Evolutionary conservation across 306 rosid species (phyloP).

Genomic region (Cicer chorassanicum): DNA sequence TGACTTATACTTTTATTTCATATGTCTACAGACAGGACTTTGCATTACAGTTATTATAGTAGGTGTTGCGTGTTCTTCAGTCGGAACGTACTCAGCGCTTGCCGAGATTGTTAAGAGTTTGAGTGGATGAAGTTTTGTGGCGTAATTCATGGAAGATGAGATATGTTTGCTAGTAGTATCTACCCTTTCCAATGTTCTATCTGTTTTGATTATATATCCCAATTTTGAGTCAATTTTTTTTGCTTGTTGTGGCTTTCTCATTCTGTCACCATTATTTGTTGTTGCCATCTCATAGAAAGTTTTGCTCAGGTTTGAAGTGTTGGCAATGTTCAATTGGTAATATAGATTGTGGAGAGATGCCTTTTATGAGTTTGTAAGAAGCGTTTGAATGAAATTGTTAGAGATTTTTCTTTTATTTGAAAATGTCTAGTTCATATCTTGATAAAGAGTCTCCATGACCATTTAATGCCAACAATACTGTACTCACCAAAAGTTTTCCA

Average conservation of each 20-base stretch:
- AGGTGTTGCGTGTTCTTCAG: conserved; percentile 59
- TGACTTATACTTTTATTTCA: conserved; percentile 10
- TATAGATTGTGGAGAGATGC: conserved; percentile 31
- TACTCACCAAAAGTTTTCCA: too few species aligned
- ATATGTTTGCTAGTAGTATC: conserved; percentile 6
- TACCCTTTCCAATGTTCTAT: conserved; percentile 22
- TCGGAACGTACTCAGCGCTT: conserved; percentile 85
- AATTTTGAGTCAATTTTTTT: conserved; percentile 44
- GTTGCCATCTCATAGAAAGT: conserved; percentile 35
- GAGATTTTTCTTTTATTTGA: background rate
- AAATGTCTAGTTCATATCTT: conserved; percentile 23
- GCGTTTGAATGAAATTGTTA: conserved; percentile 2
- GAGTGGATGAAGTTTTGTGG: conserved; percentile 52
- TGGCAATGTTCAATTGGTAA: background rate
- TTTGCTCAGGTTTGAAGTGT: conserved; percentile 41
- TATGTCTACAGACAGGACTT: conserved; percentile 55
- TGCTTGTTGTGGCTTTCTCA: background rate
- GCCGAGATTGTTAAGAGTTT: conserved; percentile 65
- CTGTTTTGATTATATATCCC: conserved; percentile 34
- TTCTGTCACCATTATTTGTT: conserved; percentile 35
- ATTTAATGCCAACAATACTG: background rate
- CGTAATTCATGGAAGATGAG: conserved; percentile 13
- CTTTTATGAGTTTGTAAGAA: background rate
- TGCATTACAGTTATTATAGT: conserved; percentile 64
- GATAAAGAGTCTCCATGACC: conserved; percentile 3